A percentile compares a stretch with the other conserved stretches of the same genome.
Conservation (phyloP, 2,329 filamentous ascomycete species). For the Pleomassaria siparia region DNA sequence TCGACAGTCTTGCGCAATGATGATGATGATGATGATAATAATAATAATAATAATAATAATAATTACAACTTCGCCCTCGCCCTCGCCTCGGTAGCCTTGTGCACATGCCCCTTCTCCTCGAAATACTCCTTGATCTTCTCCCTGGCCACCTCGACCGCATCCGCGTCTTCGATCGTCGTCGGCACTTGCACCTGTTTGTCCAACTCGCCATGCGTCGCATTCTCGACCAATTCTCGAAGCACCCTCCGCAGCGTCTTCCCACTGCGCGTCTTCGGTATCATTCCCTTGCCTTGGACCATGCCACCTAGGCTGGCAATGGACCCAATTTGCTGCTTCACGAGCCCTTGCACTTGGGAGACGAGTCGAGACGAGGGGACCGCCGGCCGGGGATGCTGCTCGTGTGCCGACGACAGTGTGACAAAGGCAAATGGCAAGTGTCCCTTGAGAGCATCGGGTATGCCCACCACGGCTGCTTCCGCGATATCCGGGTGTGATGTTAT, state of each 20-base stretch:
- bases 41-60: not conserved
- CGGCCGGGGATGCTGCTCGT: slow-evolving; percentile 54
- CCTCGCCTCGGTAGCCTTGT: slow-evolving; percentile 40
- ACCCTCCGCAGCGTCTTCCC: slow-evolving; percentile 87
- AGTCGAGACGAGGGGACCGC: slow-evolving; percentile 54
- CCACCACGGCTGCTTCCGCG: slow-evolving; percentile 82
- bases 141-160: slow-evolving; percentile 73
- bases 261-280: slow-evolving; percentile 90
- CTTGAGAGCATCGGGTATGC: slow-evolving; percentile 82
- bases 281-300: slow-evolving; percentile 78
- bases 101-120: slow-evolving; percentile 45
- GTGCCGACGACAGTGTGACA: slow-evolving; percentile 62
- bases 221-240: slow-evolving; percentile 80
- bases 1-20: no score
- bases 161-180: slow-evolving; percentile 80
- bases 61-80: slow-evolving; percentile 46
- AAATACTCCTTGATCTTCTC: slow-evolving; percentile 77
- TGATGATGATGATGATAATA: no score
- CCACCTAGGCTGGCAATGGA: slow-evolving; percentile 84
- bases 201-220: slow-evolving; percentile 72
- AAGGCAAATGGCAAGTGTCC: slow-evolving; percentile 93
- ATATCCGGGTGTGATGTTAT: slow-evolving; percentile 78
- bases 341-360: slow-evolving; percentile 66
- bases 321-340: slow-evolving; percentile 79
- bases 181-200: slow-evolving; percentile 73